A percentile compares a stretch with the other conserved stretches of the same genome.
Conservation (phyloP, 2,329 filamentous ascomycete genomes). For the Claviceps fusiformis region DNA sequence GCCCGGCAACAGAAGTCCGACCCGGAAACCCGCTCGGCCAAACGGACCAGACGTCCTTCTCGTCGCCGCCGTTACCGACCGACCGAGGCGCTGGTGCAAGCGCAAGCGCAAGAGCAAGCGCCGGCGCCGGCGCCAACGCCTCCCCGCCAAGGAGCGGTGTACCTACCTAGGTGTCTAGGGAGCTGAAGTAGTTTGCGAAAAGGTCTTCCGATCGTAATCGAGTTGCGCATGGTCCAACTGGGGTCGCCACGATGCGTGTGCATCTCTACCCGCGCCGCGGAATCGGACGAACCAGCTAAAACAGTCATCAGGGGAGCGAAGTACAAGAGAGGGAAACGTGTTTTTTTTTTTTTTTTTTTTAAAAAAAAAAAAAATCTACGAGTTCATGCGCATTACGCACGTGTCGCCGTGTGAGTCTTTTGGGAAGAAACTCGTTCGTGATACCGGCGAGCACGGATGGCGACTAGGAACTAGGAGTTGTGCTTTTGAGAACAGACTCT, state of each 20-base stretch:
- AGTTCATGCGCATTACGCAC: too few species aligned
- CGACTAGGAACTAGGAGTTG: too few species aligned
- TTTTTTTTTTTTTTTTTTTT: neutral
- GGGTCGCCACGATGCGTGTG: neutral
- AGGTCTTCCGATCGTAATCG: neutral
- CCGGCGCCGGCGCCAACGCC: neutral
- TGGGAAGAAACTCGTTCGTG: too few species aligned
- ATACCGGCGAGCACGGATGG: too few species aligned
- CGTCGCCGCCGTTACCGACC: neutral
- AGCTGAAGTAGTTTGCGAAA: neutral
- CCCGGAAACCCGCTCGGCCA: neutral
- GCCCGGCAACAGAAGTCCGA: neutral
- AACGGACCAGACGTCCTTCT: neutral
- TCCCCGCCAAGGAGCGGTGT: neutral
- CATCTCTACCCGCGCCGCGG: too few species aligned
- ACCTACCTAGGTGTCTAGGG: too few species aligned
- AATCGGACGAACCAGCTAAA: too few species aligned
- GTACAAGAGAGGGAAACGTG: too few species aligned
- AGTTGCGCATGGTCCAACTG: neutral
- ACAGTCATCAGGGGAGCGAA: too few species aligned
- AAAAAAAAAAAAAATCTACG: too few species aligned
- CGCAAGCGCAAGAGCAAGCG: neutral
- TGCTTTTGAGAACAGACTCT: too few species aligned
- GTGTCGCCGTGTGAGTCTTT: too few species aligned
- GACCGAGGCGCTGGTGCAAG: neutral